These are phyloP conservation scores for Candida ortonii DNA, from an alignment of 805 yeast genomes.

Conservation along the genomic window DNA sequence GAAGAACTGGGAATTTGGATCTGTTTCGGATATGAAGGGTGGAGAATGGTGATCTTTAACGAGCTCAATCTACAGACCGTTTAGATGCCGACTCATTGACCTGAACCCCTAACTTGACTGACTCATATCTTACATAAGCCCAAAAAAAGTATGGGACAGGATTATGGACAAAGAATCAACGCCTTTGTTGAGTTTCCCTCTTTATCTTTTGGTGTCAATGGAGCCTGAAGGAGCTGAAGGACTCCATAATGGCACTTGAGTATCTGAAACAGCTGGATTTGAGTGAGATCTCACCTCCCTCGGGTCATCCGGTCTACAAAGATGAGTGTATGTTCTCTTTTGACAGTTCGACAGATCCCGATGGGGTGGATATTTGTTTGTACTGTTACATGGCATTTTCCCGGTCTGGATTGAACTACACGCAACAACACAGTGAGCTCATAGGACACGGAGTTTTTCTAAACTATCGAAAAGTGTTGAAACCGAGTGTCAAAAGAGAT, in stretches of 20 bases:
- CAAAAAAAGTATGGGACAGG: too few species aligned
- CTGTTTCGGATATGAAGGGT: too few species aligned
- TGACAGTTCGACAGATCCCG: constrained; percentile 54
- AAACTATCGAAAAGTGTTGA: constrained; percentile 53
- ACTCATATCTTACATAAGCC: too few species aligned
- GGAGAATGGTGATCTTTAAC: too few species aligned
- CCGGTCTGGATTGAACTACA: constrained; percentile 45
- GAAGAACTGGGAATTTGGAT: too few species aligned
- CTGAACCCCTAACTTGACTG: too few species aligned
- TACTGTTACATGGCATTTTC: constrained; percentile 70
- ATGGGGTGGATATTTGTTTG: constrained; percentile 76
- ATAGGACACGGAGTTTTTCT: constrained; percentile 57
- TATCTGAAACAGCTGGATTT: constrained; percentile 18
- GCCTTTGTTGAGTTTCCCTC: too few species aligned
- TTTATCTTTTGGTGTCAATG: too few species aligned
- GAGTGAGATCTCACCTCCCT: constrained; percentile 21
- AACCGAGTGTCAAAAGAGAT: constrained; percentile 35
- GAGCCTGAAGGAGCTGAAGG: too few species aligned
- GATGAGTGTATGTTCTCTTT: constrained; percentile 91
- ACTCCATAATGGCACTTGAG: constrained; percentile 16
- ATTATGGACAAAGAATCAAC: too few species aligned
- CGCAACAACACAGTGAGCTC: constrained; percentile 51
- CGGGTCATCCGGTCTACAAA: constrained; percentile 53
- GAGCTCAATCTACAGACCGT: too few species aligned
- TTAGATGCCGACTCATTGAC: too few species aligned